Conservation (phyloP, 371 early-diverging fungal species). For the Mucor sp. region DNA sequence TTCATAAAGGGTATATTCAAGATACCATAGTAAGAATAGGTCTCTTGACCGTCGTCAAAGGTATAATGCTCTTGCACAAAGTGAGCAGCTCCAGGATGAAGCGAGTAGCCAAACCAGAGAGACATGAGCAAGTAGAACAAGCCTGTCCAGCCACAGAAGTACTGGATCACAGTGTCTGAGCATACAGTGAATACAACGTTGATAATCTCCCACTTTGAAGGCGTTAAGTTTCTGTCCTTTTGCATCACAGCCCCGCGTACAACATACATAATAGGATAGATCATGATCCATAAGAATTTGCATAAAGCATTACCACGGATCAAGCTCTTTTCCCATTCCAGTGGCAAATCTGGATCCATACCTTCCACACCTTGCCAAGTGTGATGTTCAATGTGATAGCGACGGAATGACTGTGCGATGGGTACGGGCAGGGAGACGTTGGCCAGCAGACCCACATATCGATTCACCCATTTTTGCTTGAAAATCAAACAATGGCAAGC, state of each 20-base stretch:
- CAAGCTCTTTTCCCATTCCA: conserved; percentile 84
- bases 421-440: conserved; percentile 87
- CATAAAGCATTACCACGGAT: conserved; percentile 73
- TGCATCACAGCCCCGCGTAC: conserved; percentile 81
- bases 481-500: conserved; percentile 84
- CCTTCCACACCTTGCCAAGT: conserved; percentile 94
- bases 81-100: conserved; percentile 97
- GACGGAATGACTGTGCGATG: conserved; percentile 82
- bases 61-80: conserved; percentile 98
- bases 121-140: conserved; percentile 76
- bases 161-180: conserved; percentile 60
- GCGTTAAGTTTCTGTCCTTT: conserved; percentile 58
- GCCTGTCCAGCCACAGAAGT: conserved; percentile 68
- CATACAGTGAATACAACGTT: conserved; percentile 71
- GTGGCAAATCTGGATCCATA: conserved; percentile 93
- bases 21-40: conserved; percentile 96
- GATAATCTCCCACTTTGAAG: conserved; percentile 79
- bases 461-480: conserved; percentile 69
- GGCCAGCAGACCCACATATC: conserved; percentile 78
- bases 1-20: conserved; percentile 84
- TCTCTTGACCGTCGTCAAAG: conserved; percentile 94
- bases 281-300: conserved; percentile 82
- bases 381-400: conserved; percentile 97
- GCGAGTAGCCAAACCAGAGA: conserved; percentile 88
- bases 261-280: conserved; percentile 91